phyloP scores from a whole-genome alignment of 768 basidiomycete species.

The Boletus sp. region DNA sequence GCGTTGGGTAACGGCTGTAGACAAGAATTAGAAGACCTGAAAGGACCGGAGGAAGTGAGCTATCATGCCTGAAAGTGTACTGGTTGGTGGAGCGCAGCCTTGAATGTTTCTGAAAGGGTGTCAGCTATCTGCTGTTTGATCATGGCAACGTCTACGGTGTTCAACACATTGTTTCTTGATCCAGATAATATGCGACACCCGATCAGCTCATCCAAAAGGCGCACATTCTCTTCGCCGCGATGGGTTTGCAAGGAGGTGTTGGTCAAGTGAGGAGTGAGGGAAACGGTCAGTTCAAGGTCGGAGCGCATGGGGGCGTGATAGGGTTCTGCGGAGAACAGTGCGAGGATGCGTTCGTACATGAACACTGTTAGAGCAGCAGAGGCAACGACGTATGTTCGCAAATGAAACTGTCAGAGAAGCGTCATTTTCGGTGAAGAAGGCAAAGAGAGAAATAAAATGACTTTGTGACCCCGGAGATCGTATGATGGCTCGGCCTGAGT shows the following conservation, averaged over 20 bases:
- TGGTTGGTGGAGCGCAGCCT: slow-evolving; percentile 77
- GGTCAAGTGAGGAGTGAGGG: slow-evolving; percentile 75
- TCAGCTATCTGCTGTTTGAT: slow-evolving; percentile 62
- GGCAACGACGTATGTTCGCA: slow-evolving; percentile 83
- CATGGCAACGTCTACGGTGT: slow-evolving; percentile 38
- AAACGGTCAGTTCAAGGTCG: slow-evolving; percentile 22
- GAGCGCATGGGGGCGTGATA: slow-evolving; percentile 50
- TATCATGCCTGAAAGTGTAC: slow-evolving; percentile 75
- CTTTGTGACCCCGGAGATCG: slow-evolving; percentile 55
- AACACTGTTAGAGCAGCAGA: slow-evolving; percentile 76
- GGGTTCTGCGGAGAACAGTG: slow-evolving; percentile 78
- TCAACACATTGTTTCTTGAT: slow-evolving; percentile 23
- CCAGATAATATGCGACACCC: slow-evolving; percentile 54
- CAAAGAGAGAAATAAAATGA: slow-evolving; percentile 28
- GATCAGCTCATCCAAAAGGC: slow-evolving; percentile 75
- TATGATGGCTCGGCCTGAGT: slow-evolving; percentile 9
- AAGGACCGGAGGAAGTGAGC: not conserved
- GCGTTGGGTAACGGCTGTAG: slow-evolving; percentile 79
- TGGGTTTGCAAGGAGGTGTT: slow-evolving; percentile 85
- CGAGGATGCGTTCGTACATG: slow-evolving; percentile 78
- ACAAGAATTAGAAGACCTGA: not conserved
- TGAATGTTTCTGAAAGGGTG: slow-evolving; percentile 77
- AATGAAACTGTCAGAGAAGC: slow-evolving; percentile 68
- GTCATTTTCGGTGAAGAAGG: slow-evolving; percentile 10
- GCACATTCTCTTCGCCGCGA: slow-evolving; percentile 65